Conservation (phyloP, 2,329 filamentous ascomycete species). For the Ophiostoma montium region DNA sequence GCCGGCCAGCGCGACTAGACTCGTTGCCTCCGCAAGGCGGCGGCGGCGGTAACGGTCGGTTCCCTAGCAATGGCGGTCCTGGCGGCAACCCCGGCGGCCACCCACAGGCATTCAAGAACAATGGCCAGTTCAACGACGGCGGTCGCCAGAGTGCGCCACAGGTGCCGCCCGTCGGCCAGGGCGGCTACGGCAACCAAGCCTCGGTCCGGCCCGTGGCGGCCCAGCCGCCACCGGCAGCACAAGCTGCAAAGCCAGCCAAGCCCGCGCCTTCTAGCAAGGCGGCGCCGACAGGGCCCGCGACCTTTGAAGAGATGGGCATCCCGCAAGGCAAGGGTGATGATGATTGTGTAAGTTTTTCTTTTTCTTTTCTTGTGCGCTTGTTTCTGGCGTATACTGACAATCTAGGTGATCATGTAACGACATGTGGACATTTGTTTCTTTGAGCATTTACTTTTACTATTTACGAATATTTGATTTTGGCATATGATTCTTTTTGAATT, state of each 20-base stretch:
- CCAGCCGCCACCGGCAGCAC: conserved; percentile 1
- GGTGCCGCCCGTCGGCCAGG: conserved; percentile 12
- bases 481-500: not conserved
- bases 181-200: not conserved
- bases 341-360: conserved; percentile 61
- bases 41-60: conserved; percentile 2
- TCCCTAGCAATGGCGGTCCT: not conserved
- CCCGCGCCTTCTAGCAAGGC: not conserved
- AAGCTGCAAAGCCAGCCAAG: conserved; percentile 2
- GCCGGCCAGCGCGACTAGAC: conserved; percentile 18
- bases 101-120: conserved; percentile 10
- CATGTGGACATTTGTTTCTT: not conserved
- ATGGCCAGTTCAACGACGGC: conserved; percentile 3
- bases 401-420: conserved; percentile 6
- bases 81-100: conserved; percentile 10
- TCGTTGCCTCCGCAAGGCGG: conserved; percentile 13
- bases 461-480: not conserved
- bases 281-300: conserved; percentile 62
- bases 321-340: conserved; percentile 68
- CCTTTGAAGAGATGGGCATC: conserved; percentile 97
- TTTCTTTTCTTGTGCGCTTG: not conserved
- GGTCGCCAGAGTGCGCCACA: conserved; percentile 25
- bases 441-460: not conserved
- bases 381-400: not conserved
- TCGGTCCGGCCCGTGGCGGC: not conserved